Base-by-base conservation (phyloP, 2,329 filamentous ascomycete species). In the Talaromyces albobiverticillius region DNA sequence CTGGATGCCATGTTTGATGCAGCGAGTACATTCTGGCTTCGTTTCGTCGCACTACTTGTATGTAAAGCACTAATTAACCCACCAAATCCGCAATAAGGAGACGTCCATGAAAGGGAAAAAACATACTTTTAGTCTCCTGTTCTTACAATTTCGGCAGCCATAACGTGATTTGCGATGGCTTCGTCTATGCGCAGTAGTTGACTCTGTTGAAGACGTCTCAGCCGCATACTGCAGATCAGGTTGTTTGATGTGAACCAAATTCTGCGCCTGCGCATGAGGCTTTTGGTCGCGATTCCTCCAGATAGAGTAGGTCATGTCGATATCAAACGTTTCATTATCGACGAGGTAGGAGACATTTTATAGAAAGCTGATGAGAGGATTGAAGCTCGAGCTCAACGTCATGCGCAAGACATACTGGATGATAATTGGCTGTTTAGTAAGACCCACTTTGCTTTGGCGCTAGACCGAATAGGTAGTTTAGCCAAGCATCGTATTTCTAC, bases 131-230 rank as follows among this genome's bases (percentile, higher is more conserved):
- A 54, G 51, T 14, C 55, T 51, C 22, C 34, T 51, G 18, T 51
- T 49, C 34, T 57, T 57, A n/a, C 55, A 57, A 42, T 57, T 57
- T 18, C 38, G 43, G 41, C 55, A 57, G n/a, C 55, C 55, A 29
- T 46, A 41, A 7, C 55, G 50, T 20, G 55, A 57, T 29, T 57
- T 57, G 10, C 51, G 46, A 42, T 57, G 55, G 14, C 50, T 51
- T 18, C 55, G 45, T 34, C 55, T 51, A 23, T 50, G 46, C 36
- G 36, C 9, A 40, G 34, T 7, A 38, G 36, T 8, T 29, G 26
- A 29, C 10, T 29, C 26, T 29, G 26, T 10, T 29, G 5, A 10
- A 6, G 26, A 5, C 10, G 26, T 5, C 26, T 29, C 10, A 29
- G 5, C 5, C 26, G 26, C 26, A 29, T 29, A 29, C 26, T 10